Percentiles rank a stretch among this genome's conserved stretches.
Conservation (phyloP, 805 yeast species). For the Debaryomyces tyrocola region DNA sequence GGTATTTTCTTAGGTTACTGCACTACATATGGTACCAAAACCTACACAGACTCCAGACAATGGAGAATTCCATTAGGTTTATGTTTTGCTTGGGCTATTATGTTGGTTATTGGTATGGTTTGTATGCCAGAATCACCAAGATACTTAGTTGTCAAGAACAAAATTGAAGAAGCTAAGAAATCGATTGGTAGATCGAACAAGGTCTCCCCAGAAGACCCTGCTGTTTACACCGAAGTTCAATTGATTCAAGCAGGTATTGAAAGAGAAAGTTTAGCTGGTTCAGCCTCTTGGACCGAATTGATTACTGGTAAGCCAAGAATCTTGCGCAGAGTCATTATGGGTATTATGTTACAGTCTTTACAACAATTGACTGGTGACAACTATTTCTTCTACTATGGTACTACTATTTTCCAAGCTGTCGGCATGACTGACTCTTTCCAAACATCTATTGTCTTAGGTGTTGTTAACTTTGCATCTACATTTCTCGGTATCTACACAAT, state of each 20-base stretch:
- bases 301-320: constrained; percentile 65
- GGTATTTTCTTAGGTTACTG: constrained; percentile 75
- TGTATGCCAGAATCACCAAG: constrained; percentile 73
- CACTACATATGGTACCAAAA: constrained; percentile 63
- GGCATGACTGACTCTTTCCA: constrained; percentile 54
- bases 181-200: constrained; percentile 62
- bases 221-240: constrained; percentile 54
- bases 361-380: constrained; percentile 65
- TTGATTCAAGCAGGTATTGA: constrained; percentile 60
- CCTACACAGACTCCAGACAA: constrained; percentile 49
- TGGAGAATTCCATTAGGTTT: constrained; percentile 70
- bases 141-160: constrained; percentile 52
- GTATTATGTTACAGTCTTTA: constrained; percentile 56
- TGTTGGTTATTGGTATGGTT: constrained; percentile 51
- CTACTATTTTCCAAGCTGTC: constrained; percentile 53
- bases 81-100: constrained; percentile 52
- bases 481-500: constrained; percentile 50
- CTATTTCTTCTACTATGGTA: constrained; percentile 63
- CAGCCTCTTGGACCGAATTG: constrained; percentile 64
- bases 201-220: constrained; percentile 51
- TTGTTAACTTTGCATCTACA: constrained; percentile 56
- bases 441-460: constrained; percentile 55
- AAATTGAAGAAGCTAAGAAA: constrained; percentile 51
- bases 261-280: constrained; percentile 61
- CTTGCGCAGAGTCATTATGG: constrained; percentile 53